Base-by-base conservation (phyloP, 2,329 filamentous ascomycete species). In the Leptographium wingfieldii region DNA sequence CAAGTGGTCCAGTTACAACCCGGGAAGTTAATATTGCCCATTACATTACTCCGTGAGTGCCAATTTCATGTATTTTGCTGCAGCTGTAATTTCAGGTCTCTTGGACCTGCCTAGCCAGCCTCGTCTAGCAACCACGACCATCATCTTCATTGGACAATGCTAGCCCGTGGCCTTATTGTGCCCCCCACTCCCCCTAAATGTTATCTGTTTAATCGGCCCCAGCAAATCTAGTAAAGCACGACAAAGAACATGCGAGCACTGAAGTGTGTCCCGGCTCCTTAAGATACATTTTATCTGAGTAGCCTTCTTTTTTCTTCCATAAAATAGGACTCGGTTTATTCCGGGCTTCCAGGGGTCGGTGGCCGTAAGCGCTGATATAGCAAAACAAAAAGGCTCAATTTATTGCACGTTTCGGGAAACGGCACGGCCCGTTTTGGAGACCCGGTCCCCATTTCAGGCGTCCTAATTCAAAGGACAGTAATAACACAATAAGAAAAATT, bases 361-460 rank as follows among this genome's bases (percentile, higher is more conserved):
- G 19, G 10, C 31, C 52, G 49, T 27, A 52, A 27, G 25, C 53
- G 53, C 16, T n/a, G 27, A 54, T 43, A 53, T 5, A 22, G 2
- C 5, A 29, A 29, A 38, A 27, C 12, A 55, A 60, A 59, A 51
- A 52, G 49, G 58, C 46, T 48, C 35, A 52, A 38, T 16, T 55
- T 43, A 56, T 56, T 56, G 59, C 43, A 38, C 60, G 48, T 52
- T 60, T 54, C 63, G 61, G 61, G 58, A 63, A 59, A 62, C 65
- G 65, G 65, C 62, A 65, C 65, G 65, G 65, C 63, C 65, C 65
- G 65, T 65, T 65, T 65, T 64, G 52, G 40, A 52, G 59, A 59
- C 58, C 56, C 53, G 60, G 49, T 31, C 49, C 16, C 25, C 49
- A 35, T 33, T 56, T n/a, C 25, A 49, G 40, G 14, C 12, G 14